Conservation (phyloP, 352 stramenopile species). For the Globisporangium yorkense region DNA sequence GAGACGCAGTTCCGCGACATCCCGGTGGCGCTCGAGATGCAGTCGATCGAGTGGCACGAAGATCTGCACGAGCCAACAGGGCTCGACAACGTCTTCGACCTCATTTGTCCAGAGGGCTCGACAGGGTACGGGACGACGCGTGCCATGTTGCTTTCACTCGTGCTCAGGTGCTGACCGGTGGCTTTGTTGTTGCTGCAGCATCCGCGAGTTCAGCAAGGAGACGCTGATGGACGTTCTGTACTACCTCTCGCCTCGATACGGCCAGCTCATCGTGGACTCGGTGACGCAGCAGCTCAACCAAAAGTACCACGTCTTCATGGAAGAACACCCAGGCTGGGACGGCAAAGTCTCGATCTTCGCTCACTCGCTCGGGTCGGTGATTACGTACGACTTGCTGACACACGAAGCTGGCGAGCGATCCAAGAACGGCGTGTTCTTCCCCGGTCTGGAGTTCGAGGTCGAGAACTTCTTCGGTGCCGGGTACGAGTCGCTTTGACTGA, state of each 20-base stretch:
- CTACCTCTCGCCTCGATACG: slow-evolving; percentile 88
- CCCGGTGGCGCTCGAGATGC: slow-evolving; percentile 77
- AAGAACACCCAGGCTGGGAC: slow-evolving; percentile 82
- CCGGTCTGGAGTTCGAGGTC: slow-evolving; percentile 78
- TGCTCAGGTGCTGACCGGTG: not conserved
- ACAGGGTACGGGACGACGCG: slow-evolving; percentile 33
- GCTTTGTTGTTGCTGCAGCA: slow-evolving; percentile 23
- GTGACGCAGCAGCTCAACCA: slow-evolving; percentile 86
- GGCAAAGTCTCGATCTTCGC: slow-evolving; percentile 88
- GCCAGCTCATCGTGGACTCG: slow-evolving; percentile 89
- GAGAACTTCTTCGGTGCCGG: slow-evolving; percentile 85
- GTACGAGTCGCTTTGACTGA: slow-evolving; percentile 20
- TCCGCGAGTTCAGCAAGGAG: slow-evolving; percentile 92
- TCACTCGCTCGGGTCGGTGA: slow-evolving; percentile 88
- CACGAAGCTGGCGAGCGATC: slow-evolving; percentile 57
- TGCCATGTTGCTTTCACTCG: not conserved
- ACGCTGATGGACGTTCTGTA: slow-evolving; percentile 94
- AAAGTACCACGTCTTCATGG: slow-evolving; percentile 89
- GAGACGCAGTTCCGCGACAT: slow-evolving; percentile 81
- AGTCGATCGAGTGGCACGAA: slow-evolving; percentile 89
- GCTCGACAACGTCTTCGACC: slow-evolving; percentile 78
- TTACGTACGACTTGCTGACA: slow-evolving; percentile 90
- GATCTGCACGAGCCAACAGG: slow-evolving; percentile 82
- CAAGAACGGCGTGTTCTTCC: slow-evolving; percentile 65
- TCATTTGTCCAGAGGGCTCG: slow-evolving; percentile 75